Percentiles rank a stretch among this genome's conserved stretches.
Evolutionary conservation across 2,329 filamentous ascomycete genomes (phyloP).

Genomic region (Graphium sp.): DNA sequence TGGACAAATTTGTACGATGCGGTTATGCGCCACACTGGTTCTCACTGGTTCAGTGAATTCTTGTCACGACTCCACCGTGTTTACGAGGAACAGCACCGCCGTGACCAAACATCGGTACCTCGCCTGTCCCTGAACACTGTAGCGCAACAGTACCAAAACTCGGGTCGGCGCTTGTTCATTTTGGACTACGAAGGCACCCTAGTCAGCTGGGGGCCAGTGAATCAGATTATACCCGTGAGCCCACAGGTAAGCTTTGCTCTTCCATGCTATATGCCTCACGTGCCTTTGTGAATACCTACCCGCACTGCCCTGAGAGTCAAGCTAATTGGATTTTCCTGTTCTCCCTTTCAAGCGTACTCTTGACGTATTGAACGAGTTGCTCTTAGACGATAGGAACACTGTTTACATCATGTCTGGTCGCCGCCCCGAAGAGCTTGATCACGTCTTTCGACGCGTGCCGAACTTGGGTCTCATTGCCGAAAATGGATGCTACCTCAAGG

Average conservation of each 20-base stretch:
- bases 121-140: constrained; percentile 57
- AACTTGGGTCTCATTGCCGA: constrained; percentile 83
- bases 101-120: constrained; percentile 74
- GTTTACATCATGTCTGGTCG: constrained; percentile 92
- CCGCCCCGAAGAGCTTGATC: constrained; percentile 73
- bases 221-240: constrained; percentile 70
- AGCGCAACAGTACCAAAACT: constrained; percentile 45
- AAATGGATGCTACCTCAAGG: constrained; percentile 80
- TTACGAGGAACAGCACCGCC: constrained; percentile 69
- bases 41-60: constrained; percentile 72
- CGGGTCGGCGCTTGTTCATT: constrained; percentile 63
- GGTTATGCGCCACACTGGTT: constrained; percentile 68
- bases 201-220: constrained; percentile 71
- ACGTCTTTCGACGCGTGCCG: constrained; percentile 68
- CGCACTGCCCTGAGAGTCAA: no score
- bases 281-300: constrained; percentile 4
- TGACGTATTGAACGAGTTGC: constrained; percentile 65
- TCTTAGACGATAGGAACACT: constrained; percentile 64
- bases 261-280: constrained; percentile 13
- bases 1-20: constrained; percentile 60
- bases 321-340: no score
- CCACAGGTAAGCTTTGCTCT: no score
- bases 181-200: constrained; percentile 90
- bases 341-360: constrained; percentile 58
- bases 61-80: constrained; percentile 53